A percentile compares a stretch with the other conserved stretches of the same genome.
Conservation (phyloP, 805 yeast genomes). For the Zygotorulaspora chibaensis region DNA sequence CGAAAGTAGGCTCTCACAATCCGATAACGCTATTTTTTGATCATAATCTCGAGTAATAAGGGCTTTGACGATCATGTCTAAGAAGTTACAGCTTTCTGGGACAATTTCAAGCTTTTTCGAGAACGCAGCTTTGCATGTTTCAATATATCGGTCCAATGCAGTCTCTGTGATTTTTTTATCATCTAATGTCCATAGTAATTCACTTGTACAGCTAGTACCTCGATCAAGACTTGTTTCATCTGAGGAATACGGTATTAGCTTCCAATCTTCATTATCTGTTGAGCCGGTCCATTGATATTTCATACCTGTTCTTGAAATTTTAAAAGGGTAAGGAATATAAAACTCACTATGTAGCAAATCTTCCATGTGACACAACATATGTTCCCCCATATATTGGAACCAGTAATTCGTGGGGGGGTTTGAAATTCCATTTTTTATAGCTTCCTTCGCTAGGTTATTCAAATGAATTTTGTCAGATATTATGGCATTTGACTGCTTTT, state of each 20-base stretch:
- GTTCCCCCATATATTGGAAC: constrained; percentile 33
- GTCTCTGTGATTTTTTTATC: constrained; percentile 23
- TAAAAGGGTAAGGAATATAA: constrained; percentile 28
- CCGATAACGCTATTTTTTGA: constrained; percentile 43
- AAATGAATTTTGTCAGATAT: constrained; percentile 9
- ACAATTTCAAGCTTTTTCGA: constrained; percentile 54
- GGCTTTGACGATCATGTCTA: constrained; percentile 64
- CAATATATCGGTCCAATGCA: constrained; percentile 50
- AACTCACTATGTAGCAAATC: constrained; percentile 20
- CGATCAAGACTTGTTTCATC: constrained; percentile 45
- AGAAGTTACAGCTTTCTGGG: constrained; percentile 72
- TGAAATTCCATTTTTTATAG: constrained; percentile 8
- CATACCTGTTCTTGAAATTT: constrained; percentile 22
- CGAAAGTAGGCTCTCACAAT: constrained; percentile 45
- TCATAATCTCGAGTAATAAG: constrained; percentile 53
- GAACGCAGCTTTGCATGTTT: constrained; percentile 45
- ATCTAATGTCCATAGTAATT: constrained; percentile 61
- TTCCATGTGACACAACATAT: constrained; percentile 19
- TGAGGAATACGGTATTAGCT: constrained; percentile 11
- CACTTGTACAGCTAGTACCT: constrained; percentile 65
- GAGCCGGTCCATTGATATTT: constrained; percentile 32
- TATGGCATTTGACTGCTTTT: constrained; percentile 4
- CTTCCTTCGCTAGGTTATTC: constrained; percentile 18
- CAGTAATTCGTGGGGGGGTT: constrained; percentile 19
- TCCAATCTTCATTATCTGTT: constrained; percentile 11